Evolutionary conservation across 2,329 filamentous ascomycete species (phyloP).

Genomic region (Fusarium pseudoanthophilum): DNA sequence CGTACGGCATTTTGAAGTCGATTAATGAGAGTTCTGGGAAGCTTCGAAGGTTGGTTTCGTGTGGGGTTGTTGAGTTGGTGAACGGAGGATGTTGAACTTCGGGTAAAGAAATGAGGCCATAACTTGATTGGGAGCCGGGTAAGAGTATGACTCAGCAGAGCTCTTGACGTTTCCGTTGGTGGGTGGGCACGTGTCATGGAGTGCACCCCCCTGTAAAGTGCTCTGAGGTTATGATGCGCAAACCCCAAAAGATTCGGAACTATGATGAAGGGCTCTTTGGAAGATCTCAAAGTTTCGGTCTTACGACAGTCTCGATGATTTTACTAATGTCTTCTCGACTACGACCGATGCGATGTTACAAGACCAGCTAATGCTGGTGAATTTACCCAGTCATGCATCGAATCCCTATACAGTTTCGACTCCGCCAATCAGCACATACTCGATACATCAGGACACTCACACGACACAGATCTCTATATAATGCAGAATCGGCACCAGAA

Average conservation of each 20-base stretch:
- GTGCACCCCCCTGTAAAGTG: slow-evolving; percentile 8
- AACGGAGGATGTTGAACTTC: slow-evolving; percentile 45
- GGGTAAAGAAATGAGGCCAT: slow-evolving; percentile 54
- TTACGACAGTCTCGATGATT: slow-evolving; percentile 10
- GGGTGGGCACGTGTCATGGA: slow-evolving; percentile 30
- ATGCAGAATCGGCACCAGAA: slow-evolving; percentile 31
- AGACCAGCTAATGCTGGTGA: slow-evolving; percentile 30
- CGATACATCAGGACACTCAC: slow-evolving; percentile 5
- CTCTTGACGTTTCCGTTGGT: slow-evolving; percentile 38
- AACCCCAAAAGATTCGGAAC: slow-evolving; percentile 27
- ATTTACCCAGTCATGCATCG: slow-evolving; percentile 47
- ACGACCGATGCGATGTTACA: slow-evolving; percentile 39
- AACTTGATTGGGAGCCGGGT: slow-evolving; percentile 48
- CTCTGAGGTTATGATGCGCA: slow-evolving; percentile 8
- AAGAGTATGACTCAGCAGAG: slow-evolving; percentile 51
- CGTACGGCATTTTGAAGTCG: slow-evolving; percentile 56
- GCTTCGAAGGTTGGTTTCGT: slow-evolving; percentile 37
- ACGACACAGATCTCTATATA: slow-evolving; percentile 13
- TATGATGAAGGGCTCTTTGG: slow-evolving; percentile 5
- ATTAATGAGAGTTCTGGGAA: slow-evolving; percentile 38
- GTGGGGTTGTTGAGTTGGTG: slow-evolving; percentile 43
- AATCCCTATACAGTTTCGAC: slow-evolving; percentile 34
- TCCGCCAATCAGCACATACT: slow-evolving; percentile 15
- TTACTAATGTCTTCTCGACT: background rate
- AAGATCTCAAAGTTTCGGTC: background rate